Evolutionary conservation across 768 basidiomycete genomes (phyloP).

Genomic region (Symmetrospora coprosmae): DNA sequence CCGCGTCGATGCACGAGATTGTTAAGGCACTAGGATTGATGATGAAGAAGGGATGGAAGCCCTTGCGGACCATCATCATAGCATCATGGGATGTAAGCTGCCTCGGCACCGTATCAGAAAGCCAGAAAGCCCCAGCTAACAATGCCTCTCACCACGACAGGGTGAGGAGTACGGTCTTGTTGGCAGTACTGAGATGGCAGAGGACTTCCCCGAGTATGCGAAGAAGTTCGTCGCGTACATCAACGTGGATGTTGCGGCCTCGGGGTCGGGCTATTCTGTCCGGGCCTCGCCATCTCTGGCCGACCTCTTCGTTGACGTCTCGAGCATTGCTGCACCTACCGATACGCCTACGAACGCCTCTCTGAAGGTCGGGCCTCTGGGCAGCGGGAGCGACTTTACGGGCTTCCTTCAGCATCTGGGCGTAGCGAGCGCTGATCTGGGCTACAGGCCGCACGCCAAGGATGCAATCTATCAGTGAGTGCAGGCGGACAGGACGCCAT

Average conservation of each 20-base stretch:
- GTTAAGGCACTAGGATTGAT: conserved; percentile 59
- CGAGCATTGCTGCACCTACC: conserved; percentile 60
- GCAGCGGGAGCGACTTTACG: conserved; percentile 70
- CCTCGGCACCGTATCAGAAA: conserved; percentile 29
- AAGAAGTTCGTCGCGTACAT: conserved; percentile 71
- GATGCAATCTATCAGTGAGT: conserved; percentile 36
- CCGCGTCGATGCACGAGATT: conserved; percentile 61
- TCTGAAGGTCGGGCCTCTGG: conserved; percentile 47
- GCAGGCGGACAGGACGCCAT: conserved; percentile 34
- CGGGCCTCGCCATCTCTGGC: conserved; percentile 67
- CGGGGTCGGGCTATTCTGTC: conserved; percentile 50
- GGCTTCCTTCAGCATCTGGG: conserved; percentile 74
- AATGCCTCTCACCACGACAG: not conserved
- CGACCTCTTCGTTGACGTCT: conserved; percentile 54
- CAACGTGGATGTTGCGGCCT: conserved; percentile 50
- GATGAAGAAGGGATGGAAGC: conserved; percentile 63
- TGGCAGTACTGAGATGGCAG: conserved; percentile 84
- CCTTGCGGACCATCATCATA: conserved; percentile 58
- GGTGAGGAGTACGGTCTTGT: conserved; percentile 46
- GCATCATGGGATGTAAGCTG: conserved; percentile 63
- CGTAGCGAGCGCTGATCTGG: conserved; percentile 40
- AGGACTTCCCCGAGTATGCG: conserved; percentile 76
- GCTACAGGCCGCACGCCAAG: conserved; percentile 34
- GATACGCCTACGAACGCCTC: conserved; percentile 37
- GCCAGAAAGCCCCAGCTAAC: not conserved